These are phyloP conservation scores for Botrytis aclada DNA, from an alignment of 2,329 filamentous ascomycete species.

Conservation along the genomic window DNA sequence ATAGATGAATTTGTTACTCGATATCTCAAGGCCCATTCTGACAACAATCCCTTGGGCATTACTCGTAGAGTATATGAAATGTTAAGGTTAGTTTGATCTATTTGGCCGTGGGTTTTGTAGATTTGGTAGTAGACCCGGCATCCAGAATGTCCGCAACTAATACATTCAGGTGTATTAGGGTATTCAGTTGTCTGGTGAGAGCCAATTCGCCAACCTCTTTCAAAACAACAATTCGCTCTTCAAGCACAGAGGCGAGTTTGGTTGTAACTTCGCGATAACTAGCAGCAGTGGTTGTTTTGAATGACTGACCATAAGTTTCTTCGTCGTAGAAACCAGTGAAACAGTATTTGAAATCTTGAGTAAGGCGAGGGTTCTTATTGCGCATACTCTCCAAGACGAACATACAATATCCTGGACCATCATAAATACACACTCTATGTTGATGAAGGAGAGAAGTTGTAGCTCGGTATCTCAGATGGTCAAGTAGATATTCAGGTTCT, in stretches of 20 bases:
- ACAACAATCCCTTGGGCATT: too few relatives aligned
- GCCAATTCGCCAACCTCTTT: slow-evolving; percentile 32
- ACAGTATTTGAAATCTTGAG: slow-evolving; percentile 34
- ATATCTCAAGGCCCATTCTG: too few relatives aligned
- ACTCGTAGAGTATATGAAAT: too few relatives aligned
- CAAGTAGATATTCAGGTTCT: slow-evolving; percentile 40
- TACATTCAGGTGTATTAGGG: slow-evolving; percentile 43
- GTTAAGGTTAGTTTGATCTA: slow-evolving; percentile 39
- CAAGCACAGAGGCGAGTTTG: slow-evolving; percentile 29
- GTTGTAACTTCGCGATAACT: slow-evolving; percentile 24
- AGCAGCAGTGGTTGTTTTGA: slow-evolving; percentile 29
- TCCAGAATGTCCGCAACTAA: slow-evolving; percentile 45
- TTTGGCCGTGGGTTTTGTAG: slow-evolving; percentile 32
- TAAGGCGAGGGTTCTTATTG: slow-evolving; percentile 38
- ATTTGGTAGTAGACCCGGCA: slow-evolving; percentile 37
- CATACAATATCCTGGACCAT: slow-evolving; percentile 39
- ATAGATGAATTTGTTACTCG: too few relatives aligned
- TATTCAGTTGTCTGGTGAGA: slow-evolving; percentile 40
- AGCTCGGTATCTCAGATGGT: slow-evolving; percentile 42
- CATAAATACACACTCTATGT: slow-evolving; percentile 37
- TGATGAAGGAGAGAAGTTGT: slow-evolving; percentile 39
- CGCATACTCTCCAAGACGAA: slow-evolving; percentile 41
- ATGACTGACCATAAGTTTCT: slow-evolving; percentile 41
- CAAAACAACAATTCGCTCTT: slow-evolving; percentile 13
- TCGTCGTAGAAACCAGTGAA: slow-evolving; percentile 42